These are phyloP conservation scores for Pythium pectinolyticum DNA, from an alignment of 352 stramenopile species.

Conservation along the genomic window DNA sequence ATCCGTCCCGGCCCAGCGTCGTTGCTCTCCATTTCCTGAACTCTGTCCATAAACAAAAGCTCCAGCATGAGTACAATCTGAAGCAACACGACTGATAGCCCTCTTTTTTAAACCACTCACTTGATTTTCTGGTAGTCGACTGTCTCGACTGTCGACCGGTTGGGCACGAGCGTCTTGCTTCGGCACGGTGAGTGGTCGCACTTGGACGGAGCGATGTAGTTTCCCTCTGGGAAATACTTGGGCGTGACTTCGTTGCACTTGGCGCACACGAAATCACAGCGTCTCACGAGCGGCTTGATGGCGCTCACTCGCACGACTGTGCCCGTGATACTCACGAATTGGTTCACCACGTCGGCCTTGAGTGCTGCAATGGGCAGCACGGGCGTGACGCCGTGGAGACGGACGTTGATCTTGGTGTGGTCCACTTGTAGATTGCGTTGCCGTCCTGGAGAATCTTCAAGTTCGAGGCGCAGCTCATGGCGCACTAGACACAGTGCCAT, in stretches of 20 bases:
- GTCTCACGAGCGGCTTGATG: constrained; percentile 57
- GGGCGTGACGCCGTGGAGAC: constrained; percentile 49
- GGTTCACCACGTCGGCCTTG: constrained; percentile 49
- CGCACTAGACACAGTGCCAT: constrained; percentile 39
- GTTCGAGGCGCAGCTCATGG: constrained; percentile 34
- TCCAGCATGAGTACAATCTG: not conserved
- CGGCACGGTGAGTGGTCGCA: constrained; percentile 49
- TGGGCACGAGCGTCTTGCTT: constrained; percentile 50
- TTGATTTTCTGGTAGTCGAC: constrained; percentile 73
- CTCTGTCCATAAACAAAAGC: constrained; percentile 26
- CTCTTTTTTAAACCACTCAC: constrained; percentile 1
- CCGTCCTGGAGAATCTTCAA: constrained; percentile 30
- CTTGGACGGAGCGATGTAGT: constrained; percentile 45
- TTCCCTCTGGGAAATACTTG: constrained; percentile 50
- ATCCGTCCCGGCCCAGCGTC: constrained; percentile 67
- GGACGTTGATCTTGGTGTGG: constrained; percentile 39
- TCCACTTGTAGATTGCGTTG: constrained; percentile 30
- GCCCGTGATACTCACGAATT: constrained; percentile 46
- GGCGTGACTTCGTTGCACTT: constrained; percentile 50
- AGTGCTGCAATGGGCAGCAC: constrained; percentile 45
- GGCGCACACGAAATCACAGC: constrained; percentile 63
- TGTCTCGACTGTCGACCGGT: constrained; percentile 61
- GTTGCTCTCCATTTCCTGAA: constrained; percentile 87
- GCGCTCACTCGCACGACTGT: constrained; percentile 64
- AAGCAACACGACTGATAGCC: not conserved